Evolutionary conservation across 148 eudicot species (phyloP), one percentile per base, ranked within the genome.

Genomic region (Rhododendron vialii): DNA sequence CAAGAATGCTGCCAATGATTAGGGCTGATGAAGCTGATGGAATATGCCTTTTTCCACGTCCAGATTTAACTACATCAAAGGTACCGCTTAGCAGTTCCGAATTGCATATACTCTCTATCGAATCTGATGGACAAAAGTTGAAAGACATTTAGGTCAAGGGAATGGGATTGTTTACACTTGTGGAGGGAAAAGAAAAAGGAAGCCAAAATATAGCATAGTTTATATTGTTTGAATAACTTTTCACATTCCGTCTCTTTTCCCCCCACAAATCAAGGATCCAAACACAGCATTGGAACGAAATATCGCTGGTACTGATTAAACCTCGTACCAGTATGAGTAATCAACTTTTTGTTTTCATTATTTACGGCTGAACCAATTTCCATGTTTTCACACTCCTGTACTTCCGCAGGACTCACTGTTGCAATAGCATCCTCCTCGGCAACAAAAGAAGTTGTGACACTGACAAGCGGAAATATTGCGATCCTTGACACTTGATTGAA

Each of bases 1-100:
- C 98, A 22, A 95, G 94, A 48, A 93, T 61, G 81, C 86, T 89
- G 24, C 95, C 97, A 80, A 94, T 93, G 65, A 93, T 82, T 67
- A 95, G 82, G 24, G 98, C 96, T n/a, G 98, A 92, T n/a, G 98
- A 94, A 53, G 98, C 98, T 20, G 98, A 94, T 74, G 95, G 91
- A 33, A 93, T 93, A 75, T 91, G 91, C 90, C 93, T 90, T 85
- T 89, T 94, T 57, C n/a, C 88, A 74, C 53, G 83, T 86, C 80
- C 79, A 10, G 87, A 28, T 84, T 63, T 78, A 81, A 78, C 89
- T 11, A 65, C 4, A 63, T 69, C 84, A 33, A 88, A 81, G 86
- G 84, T 83, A 35, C 73, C 35, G 45, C 35, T 71, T 36, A 36
- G 33, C 59, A 82, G 24, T 78, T 85, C 53, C 22, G 83, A 71